Evolutionary conservation across 1,139 yeast genomes (phyloP), one percentile per base, ranked within the genome.

Genomic region (Candida pseudocylindracea): DNA sequence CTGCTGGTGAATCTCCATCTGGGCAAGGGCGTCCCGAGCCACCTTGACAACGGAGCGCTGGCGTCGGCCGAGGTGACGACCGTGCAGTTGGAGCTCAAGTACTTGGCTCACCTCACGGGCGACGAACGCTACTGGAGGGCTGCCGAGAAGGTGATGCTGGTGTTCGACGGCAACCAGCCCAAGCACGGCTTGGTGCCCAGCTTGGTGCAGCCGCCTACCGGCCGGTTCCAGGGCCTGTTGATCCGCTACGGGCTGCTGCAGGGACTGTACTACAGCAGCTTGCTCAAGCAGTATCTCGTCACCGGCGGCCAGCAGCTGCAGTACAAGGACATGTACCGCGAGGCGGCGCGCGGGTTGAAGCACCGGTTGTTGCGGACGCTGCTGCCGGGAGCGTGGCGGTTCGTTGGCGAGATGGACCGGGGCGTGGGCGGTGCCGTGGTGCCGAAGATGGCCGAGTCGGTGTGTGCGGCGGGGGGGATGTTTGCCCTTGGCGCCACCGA

Each of bases 11-110:
- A 80, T 48, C 57, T 83, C 40, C 55, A 57, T 34, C 54, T 75
- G 0, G 73, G 79, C 4, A 50, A 57, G 39, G 85, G 85, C 3
- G 50, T 67, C 27, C 60, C 53, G 36, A 67, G 66, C 35, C 83
- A 71, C 45, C 73, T 58, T 11, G 85, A 75, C 43, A 54, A 57
- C 32, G 92, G 79, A 10, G 65, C 65, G 1, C 53, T 85, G 10
- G 75, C 93, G 1, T 80, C 94, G 2, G 93, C 96, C 0, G 95
- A 85, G 48, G 93, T 72, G 8, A 68, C 93, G 1, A 79, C 95
- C 2, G 55, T 85, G 38, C 95, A 83, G 51, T 54, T 85, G 44
- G 96, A 85, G 48, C 72, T 85, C 56, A 83, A 81, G 48, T 83
- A 81, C 48, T 57, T 85, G 43, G 61, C 93, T 12, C 63, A 67